These are phyloP conservation scores for Termitomyces titanicus DNA, from an alignment of 768 basidiomycete genomes.

Conservation along the genomic window DNA sequence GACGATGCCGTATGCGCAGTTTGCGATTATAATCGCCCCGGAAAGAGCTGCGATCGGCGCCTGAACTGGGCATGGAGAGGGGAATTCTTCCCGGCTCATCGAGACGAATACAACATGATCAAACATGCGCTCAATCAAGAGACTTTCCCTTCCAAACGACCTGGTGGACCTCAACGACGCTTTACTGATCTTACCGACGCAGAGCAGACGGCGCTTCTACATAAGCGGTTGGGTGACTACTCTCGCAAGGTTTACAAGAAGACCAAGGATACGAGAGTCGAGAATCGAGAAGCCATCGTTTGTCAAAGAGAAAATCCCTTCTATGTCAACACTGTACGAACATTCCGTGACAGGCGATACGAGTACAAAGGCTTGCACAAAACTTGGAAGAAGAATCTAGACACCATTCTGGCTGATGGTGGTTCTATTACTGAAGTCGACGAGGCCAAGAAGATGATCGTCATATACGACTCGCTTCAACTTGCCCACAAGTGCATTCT, in stretches of 20 bases:
- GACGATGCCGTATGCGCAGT: conserved; percentile 96
- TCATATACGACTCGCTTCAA: conserved; percentile 96
- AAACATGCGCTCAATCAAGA: conserved; percentile 95
- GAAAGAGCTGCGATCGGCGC: conserved; percentile 90
- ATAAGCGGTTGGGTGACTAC: conserved; percentile 97
- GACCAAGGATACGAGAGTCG: conserved; percentile 94
- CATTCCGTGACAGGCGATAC: conserved; percentile 96
- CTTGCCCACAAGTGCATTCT: conserved; percentile 99
- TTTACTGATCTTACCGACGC: conserved; percentile 79
- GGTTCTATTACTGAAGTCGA: conserved; percentile 82
- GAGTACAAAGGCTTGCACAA: conserved; percentile 98
- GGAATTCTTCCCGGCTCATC: conserved; percentile 94
- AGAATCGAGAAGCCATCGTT: conserved; percentile 90
- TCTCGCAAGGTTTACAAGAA: conserved; percentile 99
- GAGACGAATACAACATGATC: conserved; percentile 99
- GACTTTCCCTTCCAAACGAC: conserved; percentile 77
- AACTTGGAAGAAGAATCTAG: conserved; percentile 99
- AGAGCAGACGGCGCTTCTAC: conserved; percentile 89
- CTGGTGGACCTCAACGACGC: conserved; percentile 69
- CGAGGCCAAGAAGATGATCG: conserved; percentile 99
- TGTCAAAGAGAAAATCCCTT: conserved; percentile 98
- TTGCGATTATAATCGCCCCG: conserved; percentile 96
- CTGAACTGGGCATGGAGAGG: conserved; percentile 99
- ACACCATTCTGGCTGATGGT: conserved; percentile 63
- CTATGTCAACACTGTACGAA: conserved; percentile 97